These are phyloP conservation scores for Lachancea dasiensis DNA, from an alignment of 805 yeast species.

Conservation along the genomic window DNA sequence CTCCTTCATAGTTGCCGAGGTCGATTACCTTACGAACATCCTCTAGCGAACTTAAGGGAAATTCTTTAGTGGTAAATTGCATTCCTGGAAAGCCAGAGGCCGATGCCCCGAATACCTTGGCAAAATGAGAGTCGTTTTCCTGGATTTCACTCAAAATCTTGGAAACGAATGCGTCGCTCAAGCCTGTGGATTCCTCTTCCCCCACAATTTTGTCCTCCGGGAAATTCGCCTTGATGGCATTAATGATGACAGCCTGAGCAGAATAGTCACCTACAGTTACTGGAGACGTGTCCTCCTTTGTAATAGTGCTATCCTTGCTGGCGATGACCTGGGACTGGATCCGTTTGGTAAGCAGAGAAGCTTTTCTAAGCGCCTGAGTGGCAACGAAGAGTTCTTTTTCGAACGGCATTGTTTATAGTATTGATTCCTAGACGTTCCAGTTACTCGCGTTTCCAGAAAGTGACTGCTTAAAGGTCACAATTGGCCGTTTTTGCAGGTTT, in stretches of 20 bases:
- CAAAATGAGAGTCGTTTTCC: slow-evolving; percentile 45
- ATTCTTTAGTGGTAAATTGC: slow-evolving; percentile 15
- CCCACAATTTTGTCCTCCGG: slow-evolving; percentile 87
- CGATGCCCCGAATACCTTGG: slow-evolving; percentile 18
- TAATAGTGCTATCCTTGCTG: slow-evolving; percentile 50
- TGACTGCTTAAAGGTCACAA: no score
- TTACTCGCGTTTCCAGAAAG: no score
- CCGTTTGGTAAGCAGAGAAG: slow-evolving; percentile 65
- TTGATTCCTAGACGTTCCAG: no score
- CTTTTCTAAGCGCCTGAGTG: slow-evolving; percentile 83
- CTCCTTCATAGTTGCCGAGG: slow-evolving; percentile 75
- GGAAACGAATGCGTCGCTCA: slow-evolving; percentile 43
- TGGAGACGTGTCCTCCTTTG: slow-evolving; percentile 86
- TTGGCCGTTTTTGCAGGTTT: no score
- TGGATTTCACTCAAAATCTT: slow-evolving; percentile 56
- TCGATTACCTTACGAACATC: slow-evolving; percentile 65
- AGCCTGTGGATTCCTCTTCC: slow-evolving; percentile 78
- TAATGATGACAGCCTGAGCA: slow-evolving; percentile 87
- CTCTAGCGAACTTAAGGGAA: slow-evolving; percentile 38
- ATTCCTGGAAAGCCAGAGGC: slow-evolving; percentile 2
- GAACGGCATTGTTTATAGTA: slow-evolving; percentile 34
- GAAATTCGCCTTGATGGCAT: slow-evolving; percentile 72
- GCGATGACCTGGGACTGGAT: slow-evolving; percentile 51
- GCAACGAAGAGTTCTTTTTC: slow-evolving; percentile 72
- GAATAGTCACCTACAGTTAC: slow-evolving; percentile 97